Base-by-base conservation (phyloP, 2,329 filamentous ascomycete genomes). In the Pseudogymnoascus sp. region DNA sequence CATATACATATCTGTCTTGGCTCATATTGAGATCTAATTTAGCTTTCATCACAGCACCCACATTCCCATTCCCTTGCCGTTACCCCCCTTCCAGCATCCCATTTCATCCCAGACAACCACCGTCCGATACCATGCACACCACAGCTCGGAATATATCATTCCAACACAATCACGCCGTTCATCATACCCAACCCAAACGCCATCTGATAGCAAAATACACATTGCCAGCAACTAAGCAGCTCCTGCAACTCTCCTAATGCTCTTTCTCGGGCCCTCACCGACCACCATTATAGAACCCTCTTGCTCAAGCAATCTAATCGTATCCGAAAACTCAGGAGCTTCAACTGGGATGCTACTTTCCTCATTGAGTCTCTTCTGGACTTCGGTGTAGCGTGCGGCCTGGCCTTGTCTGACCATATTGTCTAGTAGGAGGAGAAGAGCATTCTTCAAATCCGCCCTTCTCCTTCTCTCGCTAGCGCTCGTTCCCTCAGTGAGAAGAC, bases 401-500 rank as follows among this genome's bases (percentile, higher is more conserved):
- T 86, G 83, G 2, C 85, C 86, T 12, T 79, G 76, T 20, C 85
- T 79, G 3, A 87, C 86, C 76, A 96, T 82, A 68, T 96, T 91
- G 71, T 97, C 93, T 11, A 99, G 74, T 18, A 91, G 77, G 35
- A 77, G 78, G 35, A 96, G 72, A 0, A 96, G 80, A 0, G 88
- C 91, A 61, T 82, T 84, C 80, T 95, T 96, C 69, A 99, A 77
- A 72, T 97, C 92, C 38, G 88, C 86, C 71, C 87, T 89, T 65
- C 90, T 80, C 71, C 90, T 86, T 58, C 94, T 81, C 73, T 97
- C 94, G n/a, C 86, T 86, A 0, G 91, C 86, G 68, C 88, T 91
- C 2, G 90, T 95, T n/a, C 94, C 94, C 71, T 97, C 94, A 0
- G 92, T 97, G 64, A 99, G 79, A 57, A 99, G 79, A 61, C 89